Conservation (phyloP, 2,329 filamentous ascomycete genomes). For the Lasiodiplodia sp. region DNA sequence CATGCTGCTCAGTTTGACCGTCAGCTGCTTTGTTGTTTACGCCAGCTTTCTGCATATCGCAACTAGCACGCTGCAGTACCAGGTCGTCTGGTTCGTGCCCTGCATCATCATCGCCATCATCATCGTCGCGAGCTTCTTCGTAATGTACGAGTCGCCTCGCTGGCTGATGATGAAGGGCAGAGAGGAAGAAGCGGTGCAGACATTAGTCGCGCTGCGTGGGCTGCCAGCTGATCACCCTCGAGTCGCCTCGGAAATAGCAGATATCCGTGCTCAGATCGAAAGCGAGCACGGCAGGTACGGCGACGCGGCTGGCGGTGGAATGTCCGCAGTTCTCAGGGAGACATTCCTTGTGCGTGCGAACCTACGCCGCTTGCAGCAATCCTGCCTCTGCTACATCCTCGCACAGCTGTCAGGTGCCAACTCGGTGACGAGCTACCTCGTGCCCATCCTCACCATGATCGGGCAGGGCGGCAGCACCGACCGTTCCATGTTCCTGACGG, state of each 20-base stretch:
- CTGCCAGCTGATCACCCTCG: constrained; percentile 29
- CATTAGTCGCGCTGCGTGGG: constrained; percentile 42
- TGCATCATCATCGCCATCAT: constrained; percentile 41
- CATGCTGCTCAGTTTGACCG: constrained; percentile 46
- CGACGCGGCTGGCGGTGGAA: not conserved
- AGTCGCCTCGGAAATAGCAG: constrained; percentile 30
- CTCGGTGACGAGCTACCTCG: constrained; percentile 54
- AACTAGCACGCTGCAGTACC: constrained; percentile 42
- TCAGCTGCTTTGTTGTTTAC: constrained; percentile 46
- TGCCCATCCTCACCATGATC: constrained; percentile 52
- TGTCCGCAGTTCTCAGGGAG: constrained; percentile 32
- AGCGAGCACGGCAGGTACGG: constrained; percentile 30
- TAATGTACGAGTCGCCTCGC: constrained; percentile 43
- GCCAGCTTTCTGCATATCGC: constrained; percentile 44
- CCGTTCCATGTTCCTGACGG: constrained; percentile 49
- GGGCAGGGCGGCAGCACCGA: constrained; percentile 42
- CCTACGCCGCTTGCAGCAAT: constrained; percentile 33
- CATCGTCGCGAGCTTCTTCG: constrained; percentile 42
- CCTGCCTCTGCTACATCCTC: constrained; percentile 32
- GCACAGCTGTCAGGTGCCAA: constrained; percentile 56
- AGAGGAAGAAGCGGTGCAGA: constrained; percentile 39
- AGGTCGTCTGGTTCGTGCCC: constrained; percentile 43
- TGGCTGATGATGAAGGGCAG: constrained; percentile 44
- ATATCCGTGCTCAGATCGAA: constrained; percentile 28
- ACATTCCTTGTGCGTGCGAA: constrained; percentile 34